Conservation (phyloP, 306 rosid genomes). For the Echinosophora koreensis region DNA sequence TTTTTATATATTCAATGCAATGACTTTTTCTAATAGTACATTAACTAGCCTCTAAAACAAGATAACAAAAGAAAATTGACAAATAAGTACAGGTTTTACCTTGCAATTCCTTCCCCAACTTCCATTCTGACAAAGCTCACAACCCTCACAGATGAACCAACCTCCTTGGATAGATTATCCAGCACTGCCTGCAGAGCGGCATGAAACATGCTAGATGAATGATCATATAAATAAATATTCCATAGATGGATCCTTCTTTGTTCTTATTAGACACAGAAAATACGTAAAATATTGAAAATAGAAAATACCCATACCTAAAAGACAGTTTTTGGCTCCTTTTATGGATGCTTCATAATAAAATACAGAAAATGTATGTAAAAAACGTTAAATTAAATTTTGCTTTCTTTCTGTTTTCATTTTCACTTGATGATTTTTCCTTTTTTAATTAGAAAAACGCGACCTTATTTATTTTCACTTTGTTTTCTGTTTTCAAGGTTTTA, state of each 20-base stretch:
- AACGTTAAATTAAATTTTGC: no score
- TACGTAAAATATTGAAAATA: no score
- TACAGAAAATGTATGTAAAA: no score
- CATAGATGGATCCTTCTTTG: constrained; percentile 28
- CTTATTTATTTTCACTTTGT: no score
- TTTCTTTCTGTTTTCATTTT: no score
- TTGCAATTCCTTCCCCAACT: constrained; percentile 91
- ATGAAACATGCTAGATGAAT: constrained; percentile 39
- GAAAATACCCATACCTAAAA: no score
- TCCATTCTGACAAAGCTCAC: constrained; percentile 88
- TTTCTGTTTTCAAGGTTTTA: no score
- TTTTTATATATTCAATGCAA: background rate
- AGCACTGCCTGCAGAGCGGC: constrained; percentile 62
- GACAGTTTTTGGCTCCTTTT: no score
- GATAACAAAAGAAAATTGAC: background rate
- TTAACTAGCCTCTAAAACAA: constrained; percentile 11
- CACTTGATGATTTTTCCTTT: no score
- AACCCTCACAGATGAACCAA: constrained; percentile 85
- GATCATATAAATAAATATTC: constrained; percentile 35
- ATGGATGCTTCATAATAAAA: no score
- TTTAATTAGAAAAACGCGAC: no score
- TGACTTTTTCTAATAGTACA: background rate
- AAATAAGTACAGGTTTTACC: constrained; percentile 55
- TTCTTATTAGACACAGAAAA: no score
- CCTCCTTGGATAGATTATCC: constrained; percentile 80